Conservation (phyloP, 208 protist genomes). For the Herpetomonas samuelpessoai region DNA sequence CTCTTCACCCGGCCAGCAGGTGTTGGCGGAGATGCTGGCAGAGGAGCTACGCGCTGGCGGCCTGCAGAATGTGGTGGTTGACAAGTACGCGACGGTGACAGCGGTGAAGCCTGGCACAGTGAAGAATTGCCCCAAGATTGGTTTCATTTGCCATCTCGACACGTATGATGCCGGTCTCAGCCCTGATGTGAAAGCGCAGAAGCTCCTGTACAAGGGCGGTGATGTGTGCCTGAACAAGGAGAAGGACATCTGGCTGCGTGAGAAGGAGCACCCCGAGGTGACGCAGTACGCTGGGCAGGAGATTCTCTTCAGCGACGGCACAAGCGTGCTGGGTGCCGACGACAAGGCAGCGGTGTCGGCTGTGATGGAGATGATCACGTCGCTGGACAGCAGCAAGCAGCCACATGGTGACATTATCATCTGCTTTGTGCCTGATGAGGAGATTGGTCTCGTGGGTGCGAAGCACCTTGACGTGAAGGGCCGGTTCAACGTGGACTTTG, state of each 20-base stretch:
- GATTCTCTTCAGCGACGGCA: conserved; percentile 86
- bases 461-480: conserved; percentile 71
- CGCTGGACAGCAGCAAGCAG: conserved; percentile 36
- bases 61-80: conserved; percentile 50
- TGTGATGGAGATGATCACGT: conserved; percentile 80
- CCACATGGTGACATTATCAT: conserved; percentile 73
- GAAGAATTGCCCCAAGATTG: conserved; percentile 57
- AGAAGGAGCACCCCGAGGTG: conserved; percentile 70
- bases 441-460: conserved; percentile 79
- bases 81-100: conserved; percentile 74
- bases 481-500: conserved; percentile 83
- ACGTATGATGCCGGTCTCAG: conserved; percentile 76
- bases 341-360: conserved; percentile 79
- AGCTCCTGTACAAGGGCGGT: conserved; percentile 60
- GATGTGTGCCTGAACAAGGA: conserved; percentile 78
- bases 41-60: conserved; percentile 52
- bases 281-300: conserved; percentile 70
- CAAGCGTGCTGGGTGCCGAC: conserved; percentile 83
- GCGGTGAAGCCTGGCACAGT: conserved; percentile 66
- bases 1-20: conserved; percentile 74
- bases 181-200: conserved; percentile 68
- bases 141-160: conserved; percentile 86
- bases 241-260: conserved; percentile 62
- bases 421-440: conserved; percentile 85
- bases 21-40: conserved; percentile 74